phyloP scores from a whole-genome alignment of 2,329 filamentous ascomycete genomes.

The Talaromyces sp. region DNA sequence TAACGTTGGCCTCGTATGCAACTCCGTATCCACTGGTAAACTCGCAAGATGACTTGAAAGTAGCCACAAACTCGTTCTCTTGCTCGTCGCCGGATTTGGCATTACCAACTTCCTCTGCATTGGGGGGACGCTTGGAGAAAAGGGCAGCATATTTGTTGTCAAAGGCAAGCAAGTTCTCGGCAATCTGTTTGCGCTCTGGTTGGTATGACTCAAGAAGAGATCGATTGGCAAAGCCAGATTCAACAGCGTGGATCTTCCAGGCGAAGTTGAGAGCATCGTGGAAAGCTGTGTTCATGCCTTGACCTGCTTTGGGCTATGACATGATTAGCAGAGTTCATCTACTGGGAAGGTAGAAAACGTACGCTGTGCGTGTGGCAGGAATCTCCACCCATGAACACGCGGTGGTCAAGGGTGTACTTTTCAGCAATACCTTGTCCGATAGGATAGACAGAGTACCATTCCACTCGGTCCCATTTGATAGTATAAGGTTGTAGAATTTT shows the following conservation, averaged over 20 bases:
- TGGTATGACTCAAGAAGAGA: constrained; percentile 80
- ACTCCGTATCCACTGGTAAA: constrained; percentile 93
- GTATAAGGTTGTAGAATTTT: constrained; percentile 58
- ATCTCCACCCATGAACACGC: constrained; percentile 64
- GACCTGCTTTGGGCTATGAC: constrained; percentile 56
- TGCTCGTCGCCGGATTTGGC: constrained; percentile 49
- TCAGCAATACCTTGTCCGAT: constrained; percentile 65
- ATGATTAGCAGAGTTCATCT: constrained; percentile 16
- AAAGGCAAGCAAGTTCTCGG: constrained; percentile 78
- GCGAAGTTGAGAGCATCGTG: constrained; percentile 75
- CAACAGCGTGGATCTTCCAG: constrained; percentile 93
- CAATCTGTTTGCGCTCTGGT: constrained; percentile 76
- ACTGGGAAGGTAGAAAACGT: constrained; percentile 19
- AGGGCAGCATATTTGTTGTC: constrained; percentile 86
- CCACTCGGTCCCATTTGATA: constrained; percentile 61
- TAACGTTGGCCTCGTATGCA: constrained; percentile 71
- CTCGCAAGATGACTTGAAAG: constrained; percentile 86
- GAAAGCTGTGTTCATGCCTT: constrained; percentile 62
- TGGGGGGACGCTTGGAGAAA: constrained; percentile 75
- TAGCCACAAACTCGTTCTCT: constrained; percentile 75
- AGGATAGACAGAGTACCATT: constrained; percentile 64
- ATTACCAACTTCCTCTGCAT: constrained; percentile 66
- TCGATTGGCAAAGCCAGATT: constrained; percentile 72
- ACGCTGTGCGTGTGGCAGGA: constrained; percentile 60
- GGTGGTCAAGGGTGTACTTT: constrained; percentile 60